Percentiles rank a stretch among this genome's conserved stretches.
Evolutionary conservation across 2,329 filamentous ascomycete genomes (phyloP).

Genomic region (Colletotrichum sp.): DNA sequence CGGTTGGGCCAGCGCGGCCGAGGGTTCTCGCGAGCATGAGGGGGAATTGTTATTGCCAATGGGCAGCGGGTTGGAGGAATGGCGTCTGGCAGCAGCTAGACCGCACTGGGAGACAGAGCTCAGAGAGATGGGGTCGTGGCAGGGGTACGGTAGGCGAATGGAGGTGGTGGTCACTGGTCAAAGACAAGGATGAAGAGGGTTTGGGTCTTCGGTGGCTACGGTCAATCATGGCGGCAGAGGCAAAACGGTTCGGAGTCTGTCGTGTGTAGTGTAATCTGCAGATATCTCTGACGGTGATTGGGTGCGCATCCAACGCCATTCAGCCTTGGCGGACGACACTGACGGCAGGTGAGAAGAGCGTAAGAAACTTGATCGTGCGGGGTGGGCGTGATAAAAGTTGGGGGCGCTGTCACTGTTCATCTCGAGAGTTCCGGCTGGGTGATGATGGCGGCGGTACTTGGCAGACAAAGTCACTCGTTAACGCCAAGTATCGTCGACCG

Average conservation of each 20-base stretch:
- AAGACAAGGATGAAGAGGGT: not conserved
- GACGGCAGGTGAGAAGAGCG: not conserved
- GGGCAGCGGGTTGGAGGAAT: not conserved
- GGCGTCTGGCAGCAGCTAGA: not conserved
- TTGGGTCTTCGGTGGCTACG: not conserved
- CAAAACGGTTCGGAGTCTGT: not conserved
- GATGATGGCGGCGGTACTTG: not conserved
- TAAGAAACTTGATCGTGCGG: not conserved
- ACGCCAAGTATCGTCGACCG: conserved; percentile 14
- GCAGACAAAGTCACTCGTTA: conserved; percentile 16
- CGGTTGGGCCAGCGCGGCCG: not conserved
- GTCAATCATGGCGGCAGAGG: not conserved
- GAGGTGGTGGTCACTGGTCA: not conserved
- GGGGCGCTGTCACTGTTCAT: not conserved
- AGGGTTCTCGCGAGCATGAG: not conserved
- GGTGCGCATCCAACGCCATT: not conserved
- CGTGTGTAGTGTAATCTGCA: not conserved
- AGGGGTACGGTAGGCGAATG: not conserved
- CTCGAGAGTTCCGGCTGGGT: not conserved
- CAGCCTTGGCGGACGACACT: conserved; percentile 17
- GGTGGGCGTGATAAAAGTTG: not conserved
- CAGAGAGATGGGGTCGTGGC: not conserved
- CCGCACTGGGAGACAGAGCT: not conserved
- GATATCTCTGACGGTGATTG: not conserved
- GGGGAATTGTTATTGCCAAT: not conserved